Conservation (phyloP, 177 flowering plant species). For the Tripterygium wilfordii region DNA sequence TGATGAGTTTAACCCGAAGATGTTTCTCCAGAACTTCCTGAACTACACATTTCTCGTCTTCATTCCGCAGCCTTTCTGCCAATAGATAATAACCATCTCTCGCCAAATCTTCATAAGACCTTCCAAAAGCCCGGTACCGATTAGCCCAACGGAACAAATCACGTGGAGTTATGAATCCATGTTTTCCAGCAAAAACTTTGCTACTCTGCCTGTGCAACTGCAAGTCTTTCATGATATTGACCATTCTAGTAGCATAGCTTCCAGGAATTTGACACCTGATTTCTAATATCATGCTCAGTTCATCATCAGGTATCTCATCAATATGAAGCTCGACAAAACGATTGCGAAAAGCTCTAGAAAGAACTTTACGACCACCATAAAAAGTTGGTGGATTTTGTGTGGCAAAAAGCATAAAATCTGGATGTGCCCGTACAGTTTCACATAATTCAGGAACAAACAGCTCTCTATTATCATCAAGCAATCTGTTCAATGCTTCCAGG, state of each 20-base stretch:
- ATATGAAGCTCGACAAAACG: conserved; percentile 97
- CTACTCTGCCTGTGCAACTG: conserved; percentile 83
- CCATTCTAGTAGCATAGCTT: conserved; percentile 75
- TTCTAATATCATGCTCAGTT: conserved; percentile 57
- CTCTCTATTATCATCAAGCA: conserved; percentile 94
- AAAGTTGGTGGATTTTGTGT: conserved; percentile 94
- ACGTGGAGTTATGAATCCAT: conserved; percentile 93
- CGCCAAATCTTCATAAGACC: conserved; percentile 68
- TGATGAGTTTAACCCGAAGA: conserved; percentile 46
- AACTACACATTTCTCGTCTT: conserved; percentile 62
- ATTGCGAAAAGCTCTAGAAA: conserved; percentile 94
- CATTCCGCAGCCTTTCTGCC: conserved; percentile 84
- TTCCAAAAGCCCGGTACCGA: conserved; percentile 54
- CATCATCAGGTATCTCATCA: conserved; percentile 90
- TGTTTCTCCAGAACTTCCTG: conserved; percentile 63
- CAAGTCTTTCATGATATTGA: conserved; percentile 91
- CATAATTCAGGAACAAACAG: conserved; percentile 84
- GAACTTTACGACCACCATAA: conserved; percentile 95
- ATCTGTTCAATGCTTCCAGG: conserved; percentile 83
- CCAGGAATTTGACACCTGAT: conserved; percentile 56
- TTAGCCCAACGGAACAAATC: conserved; percentile 97
- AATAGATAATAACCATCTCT: conserved; percentile 80
- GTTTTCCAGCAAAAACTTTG: conserved; percentile 95
- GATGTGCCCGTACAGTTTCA: conserved; percentile 75
- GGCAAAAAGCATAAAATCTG: conserved; percentile 96